These are phyloP conservation scores for Posidonia oceanica DNA, from an alignment of 116 monocot species.

Conservation along the genomic window DNA sequence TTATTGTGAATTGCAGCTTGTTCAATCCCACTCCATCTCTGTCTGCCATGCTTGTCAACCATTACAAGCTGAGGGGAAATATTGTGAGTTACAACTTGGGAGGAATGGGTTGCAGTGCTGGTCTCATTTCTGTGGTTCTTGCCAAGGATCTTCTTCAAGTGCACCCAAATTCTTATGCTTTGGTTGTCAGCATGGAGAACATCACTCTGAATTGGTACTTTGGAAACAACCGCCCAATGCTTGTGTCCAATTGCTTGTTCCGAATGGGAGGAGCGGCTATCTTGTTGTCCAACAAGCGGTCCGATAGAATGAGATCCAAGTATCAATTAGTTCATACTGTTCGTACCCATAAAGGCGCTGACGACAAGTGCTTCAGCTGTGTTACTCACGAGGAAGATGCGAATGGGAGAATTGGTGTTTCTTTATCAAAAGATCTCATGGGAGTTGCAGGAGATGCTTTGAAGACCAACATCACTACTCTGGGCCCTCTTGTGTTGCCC, in stretches of 20 bases:
- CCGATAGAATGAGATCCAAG: constrained; percentile 45
- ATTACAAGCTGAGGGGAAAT: constrained; percentile 46
- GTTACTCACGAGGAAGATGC: constrained; percentile 8
- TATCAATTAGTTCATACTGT: constrained; percentile 63
- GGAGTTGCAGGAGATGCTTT: constrained; percentile 44
- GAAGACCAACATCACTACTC: too few relatives aligned
- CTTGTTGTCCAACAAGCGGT: constrained; percentile 45
- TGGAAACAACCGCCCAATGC: constrained; percentile 60
- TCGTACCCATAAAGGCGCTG: constrained; percentile 54
- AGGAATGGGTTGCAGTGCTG: constrained; percentile 76
- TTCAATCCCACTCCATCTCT: constrained; percentile 34
- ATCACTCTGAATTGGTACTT: constrained; percentile 75
- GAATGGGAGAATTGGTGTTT: constrained; percentile 37
- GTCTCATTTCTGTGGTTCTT: constrained; percentile 46
- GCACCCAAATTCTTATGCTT: constrained; percentile 55
- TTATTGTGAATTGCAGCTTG: constrained; percentile 40
- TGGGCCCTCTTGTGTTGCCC: constrained; percentile 15
- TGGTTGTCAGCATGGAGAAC: constrained; percentile 74
- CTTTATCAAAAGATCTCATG: constrained; percentile 32
- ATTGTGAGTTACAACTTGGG: constrained; percentile 16
- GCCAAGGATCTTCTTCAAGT: constrained; percentile 67
- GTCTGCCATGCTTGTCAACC: constrained; percentile 68
- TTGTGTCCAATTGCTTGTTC: constrained; percentile 32
- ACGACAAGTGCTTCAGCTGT: constrained; percentile 53
- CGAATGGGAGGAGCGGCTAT: constrained; percentile 31